Conservation (phyloP, 192 early-diverging fungal genomes). For the Coemansia asiatica region DNA sequence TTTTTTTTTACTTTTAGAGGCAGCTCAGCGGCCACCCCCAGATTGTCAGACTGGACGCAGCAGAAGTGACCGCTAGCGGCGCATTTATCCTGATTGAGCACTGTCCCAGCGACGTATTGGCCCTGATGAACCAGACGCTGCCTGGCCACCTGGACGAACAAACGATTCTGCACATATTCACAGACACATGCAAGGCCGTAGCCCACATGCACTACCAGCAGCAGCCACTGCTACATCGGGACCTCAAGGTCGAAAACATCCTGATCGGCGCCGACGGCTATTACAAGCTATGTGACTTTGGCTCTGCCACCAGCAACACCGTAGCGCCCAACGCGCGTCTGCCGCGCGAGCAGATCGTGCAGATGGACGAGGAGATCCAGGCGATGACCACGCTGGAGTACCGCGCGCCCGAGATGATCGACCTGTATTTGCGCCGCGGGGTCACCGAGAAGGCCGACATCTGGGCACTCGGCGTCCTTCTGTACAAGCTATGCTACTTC, state of each 20-base stretch:
- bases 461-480: conserved; percentile 87
- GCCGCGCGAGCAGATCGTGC: conserved; percentile 66
- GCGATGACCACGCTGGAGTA: conserved; percentile 92
- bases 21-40: conserved; percentile 74
- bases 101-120: conserved; percentile 70
- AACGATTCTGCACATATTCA: conserved; percentile 90
- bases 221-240: conserved; percentile 84
- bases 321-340: conserved; percentile 32
- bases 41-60: conserved; percentile 80
- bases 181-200: conserved; percentile 80
- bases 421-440: conserved; percentile 81
- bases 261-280: conserved; percentile 65
- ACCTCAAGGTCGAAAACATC: conserved; percentile 85
- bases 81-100: conserved; percentile 92
- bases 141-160: conserved; percentile 70
- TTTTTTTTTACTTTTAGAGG: conserved; percentile 33
- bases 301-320: conserved; percentile 66
- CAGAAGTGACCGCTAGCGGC: conserved; percentile 61
- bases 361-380: conserved; percentile 87
- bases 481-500: conserved; percentile 96
- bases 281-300: conserved; percentile 97
- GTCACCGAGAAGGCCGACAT: conserved; percentile 82
- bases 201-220: conserved; percentile 86
- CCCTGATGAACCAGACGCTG: conserved; percentile 83
- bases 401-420: conserved; percentile 92